A percentile compares a stretch with the other conserved stretches of the same genome.
Conservation (phyloP, 208 protist genomes). For the Trypanosoma theileri region DNA sequence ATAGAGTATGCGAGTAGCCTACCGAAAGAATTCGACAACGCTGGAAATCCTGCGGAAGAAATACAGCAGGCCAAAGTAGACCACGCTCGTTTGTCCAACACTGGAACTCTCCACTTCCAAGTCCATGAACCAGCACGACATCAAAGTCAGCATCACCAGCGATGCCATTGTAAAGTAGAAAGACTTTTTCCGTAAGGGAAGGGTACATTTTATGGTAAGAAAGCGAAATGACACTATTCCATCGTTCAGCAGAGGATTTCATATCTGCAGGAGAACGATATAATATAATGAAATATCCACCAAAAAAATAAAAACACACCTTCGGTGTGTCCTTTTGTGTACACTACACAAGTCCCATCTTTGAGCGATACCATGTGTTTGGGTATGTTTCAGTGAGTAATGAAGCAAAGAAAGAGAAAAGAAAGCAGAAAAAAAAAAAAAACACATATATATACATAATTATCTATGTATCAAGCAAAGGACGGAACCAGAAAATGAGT, state of each 20-base stretch:
- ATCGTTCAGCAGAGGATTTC: not conserved
- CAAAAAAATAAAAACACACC: no score
- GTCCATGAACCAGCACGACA: constrained; percentile 66
- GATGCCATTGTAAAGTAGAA: constrained; percentile 19
- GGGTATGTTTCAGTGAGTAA: no score
- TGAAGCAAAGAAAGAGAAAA: no score
- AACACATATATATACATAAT: no score
- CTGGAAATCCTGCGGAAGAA: constrained; percentile 74
- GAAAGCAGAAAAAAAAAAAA: no score
- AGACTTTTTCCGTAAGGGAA: constrained; percentile 9
- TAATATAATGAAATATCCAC: no score
- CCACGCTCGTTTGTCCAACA: constrained; percentile 61
- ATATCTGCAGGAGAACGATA: not conserved
- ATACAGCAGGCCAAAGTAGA: constrained; percentile 60
- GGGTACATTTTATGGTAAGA: not conserved
- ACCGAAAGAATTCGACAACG: constrained; percentile 48
- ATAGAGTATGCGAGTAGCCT: constrained; percentile 64
- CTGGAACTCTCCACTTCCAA: constrained; percentile 67
- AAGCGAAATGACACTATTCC: not conserved
- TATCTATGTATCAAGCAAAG: no score
- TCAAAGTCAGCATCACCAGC: constrained; percentile 38
- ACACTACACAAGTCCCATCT: no score
- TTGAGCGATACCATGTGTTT: no score
- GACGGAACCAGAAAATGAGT: no score
- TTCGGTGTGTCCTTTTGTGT: no score